Conservation (phyloP, 345 rosid species). For the Litchi chinensis region DNA sequence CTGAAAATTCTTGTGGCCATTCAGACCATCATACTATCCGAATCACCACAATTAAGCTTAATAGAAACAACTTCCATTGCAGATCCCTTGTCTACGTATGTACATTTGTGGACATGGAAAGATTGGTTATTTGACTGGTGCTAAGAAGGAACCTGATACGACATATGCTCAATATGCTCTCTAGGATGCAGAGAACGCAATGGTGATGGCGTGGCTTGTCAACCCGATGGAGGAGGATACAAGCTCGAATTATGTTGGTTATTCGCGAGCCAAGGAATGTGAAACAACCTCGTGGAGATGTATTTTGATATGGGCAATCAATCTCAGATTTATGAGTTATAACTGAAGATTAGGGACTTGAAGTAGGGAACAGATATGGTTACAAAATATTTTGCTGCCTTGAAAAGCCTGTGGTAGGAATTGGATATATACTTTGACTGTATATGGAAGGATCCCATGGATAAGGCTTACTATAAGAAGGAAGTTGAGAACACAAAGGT, state of each 20-base stretch:
- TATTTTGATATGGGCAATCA: neutral
- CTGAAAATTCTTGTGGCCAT: too few species aligned
- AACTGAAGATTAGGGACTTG: neutral
- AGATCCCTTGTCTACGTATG: conserved; percentile 3
- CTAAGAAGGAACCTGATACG: neutral
- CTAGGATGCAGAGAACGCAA: neutral
- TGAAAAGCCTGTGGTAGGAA: too few species aligned
- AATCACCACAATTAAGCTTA: neutral
- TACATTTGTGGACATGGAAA: neutral
- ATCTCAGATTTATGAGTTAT: too few species aligned
- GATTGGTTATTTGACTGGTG: neutral
- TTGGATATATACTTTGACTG: too few species aligned
- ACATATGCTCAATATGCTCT: neutral
- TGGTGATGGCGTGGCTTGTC: neutral
- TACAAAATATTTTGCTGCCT: too few species aligned
- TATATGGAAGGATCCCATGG: too few species aligned
- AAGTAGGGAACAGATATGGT: neutral
- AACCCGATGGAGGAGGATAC: neutral
- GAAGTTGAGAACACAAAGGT: too few species aligned
- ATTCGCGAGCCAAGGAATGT: neutral
- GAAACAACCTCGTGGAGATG: neutral
- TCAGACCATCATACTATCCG: neutral
- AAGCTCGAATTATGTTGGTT: neutral
- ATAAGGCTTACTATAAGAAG: too few species aligned
- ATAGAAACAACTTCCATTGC: conserved; percentile 1